These are phyloP conservation scores for Lipomyces yamadae DNA, from an alignment of 805 yeast species.

Conservation along the genomic window DNA sequence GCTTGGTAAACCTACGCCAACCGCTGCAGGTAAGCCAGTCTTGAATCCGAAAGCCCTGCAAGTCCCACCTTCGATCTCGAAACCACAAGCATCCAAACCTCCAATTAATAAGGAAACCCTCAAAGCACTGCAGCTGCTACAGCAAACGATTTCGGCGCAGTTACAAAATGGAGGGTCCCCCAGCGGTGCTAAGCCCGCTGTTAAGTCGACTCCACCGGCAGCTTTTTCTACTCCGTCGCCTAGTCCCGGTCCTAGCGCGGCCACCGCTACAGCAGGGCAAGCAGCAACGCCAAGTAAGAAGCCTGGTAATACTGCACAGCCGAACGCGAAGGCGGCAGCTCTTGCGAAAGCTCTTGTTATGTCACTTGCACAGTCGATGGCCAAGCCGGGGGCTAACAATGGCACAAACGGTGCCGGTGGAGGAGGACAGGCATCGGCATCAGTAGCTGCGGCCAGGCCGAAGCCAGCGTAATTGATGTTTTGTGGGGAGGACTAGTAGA, in stretches of 20 bases:
- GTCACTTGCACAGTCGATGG: conserved; percentile 32
- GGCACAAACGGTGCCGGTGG: not conserved
- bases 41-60: conserved; percentile 5
- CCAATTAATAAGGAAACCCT: conserved; percentile 56
- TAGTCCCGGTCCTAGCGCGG: conserved; percentile 6
- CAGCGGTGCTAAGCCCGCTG: conserved; percentile 10
- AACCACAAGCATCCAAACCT: conserved; percentile 25
- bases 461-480: not conserved
- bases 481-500: not conserved
- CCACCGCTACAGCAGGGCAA: conserved; percentile 1
- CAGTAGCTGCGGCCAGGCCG: conserved; percentile 1
- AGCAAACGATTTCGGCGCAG: conserved; percentile 80
- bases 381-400: conserved; percentile 13
- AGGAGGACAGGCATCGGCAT: not conserved
- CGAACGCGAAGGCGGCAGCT: conserved; percentile 35
- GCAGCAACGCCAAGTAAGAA: conserved; percentile 7
- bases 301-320: conserved; percentile 18
- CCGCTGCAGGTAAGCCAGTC: conserved; percentile 10
- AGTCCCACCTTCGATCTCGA: conserved; percentile 26
- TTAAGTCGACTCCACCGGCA: conserved; percentile 10
- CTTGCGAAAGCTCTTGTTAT: conserved; percentile 38
- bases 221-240: conserved; percentile 2
- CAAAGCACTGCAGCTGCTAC: conserved; percentile 79
- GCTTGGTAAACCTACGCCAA: not conserved
- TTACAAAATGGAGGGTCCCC: conserved; percentile 58